Percentiles rank a stretch among this genome's conserved stretches.
phyloP scores from a whole-genome alignment of 176 grass and related monocot genomes.

The Ampelocalamus luodianensis region DNA sequence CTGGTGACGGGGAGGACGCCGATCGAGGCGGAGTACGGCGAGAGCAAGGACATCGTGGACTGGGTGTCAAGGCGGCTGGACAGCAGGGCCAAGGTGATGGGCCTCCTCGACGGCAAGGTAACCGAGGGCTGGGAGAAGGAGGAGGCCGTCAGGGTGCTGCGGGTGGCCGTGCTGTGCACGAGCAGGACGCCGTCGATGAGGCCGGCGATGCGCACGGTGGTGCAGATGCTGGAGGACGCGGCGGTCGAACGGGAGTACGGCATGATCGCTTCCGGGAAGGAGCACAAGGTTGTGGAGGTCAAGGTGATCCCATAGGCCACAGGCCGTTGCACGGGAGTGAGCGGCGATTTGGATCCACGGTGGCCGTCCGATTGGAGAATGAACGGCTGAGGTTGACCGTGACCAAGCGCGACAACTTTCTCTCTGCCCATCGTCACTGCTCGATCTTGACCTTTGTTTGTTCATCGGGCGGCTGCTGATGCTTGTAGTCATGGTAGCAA shows the following conservation, averaged over 20 bases:
- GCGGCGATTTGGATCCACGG: not conserved
- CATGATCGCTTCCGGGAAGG: not conserved
- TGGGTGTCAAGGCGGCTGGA: slow-evolving; percentile 66
- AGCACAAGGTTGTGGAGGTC: slow-evolving; percentile 11
- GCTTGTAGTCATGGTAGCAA: too few species aligned
- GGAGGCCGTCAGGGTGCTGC: slow-evolving; percentile 66
- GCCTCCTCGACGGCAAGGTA: slow-evolving; percentile 47
- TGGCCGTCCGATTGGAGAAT: not conserved
- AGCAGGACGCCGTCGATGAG: slow-evolving; percentile 64
- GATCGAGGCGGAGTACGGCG: slow-evolving; percentile 49
- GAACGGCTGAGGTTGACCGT: not conserved
- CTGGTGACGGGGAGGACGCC: slow-evolving; percentile 67
- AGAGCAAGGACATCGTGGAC: slow-evolving; percentile 65
- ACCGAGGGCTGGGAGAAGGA: slow-evolving; percentile 65
- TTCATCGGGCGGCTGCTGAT: not conserved
- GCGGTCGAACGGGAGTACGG: not conserved
- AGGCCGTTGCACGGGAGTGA: not conserved
- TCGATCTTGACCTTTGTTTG: not conserved
- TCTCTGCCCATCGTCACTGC: not conserved
- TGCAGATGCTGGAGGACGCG: slow-evolving; percentile 91
- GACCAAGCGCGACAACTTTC: not conserved
- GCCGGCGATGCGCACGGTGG: slow-evolving; percentile 84
- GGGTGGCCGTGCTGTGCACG: slow-evolving; percentile 71
- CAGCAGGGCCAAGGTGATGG: slow-evolving; percentile 47
- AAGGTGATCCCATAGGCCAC: slow-evolving; percentile 40